Evolutionary conservation across 1,139 yeast species (phyloP).

Genomic region (Pichia sp.): DNA sequence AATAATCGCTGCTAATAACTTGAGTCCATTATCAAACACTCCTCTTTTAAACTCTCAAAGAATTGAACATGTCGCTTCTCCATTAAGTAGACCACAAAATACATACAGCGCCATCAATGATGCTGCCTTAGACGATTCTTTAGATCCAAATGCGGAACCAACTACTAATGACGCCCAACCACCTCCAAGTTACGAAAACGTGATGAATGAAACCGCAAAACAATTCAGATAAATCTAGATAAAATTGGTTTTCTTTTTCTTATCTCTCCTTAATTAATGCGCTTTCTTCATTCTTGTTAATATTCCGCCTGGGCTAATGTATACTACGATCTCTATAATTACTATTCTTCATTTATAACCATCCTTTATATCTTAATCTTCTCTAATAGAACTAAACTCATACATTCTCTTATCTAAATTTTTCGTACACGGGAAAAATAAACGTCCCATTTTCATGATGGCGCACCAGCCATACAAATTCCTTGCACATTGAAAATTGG

Average conservation of each 20-base stretch:
- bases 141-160: conserved; percentile 12
- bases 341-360: too few species aligned
- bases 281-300: neutral
- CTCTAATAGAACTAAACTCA: too few species aligned
- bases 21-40: conserved; percentile 25
- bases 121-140: neutral
- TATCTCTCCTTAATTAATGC: neutral
- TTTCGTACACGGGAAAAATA: too few species aligned
- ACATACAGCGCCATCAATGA: conserved; percentile 10
- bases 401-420: too few species aligned
- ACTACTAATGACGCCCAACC: conserved; percentile 8
- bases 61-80: conserved; percentile 12
- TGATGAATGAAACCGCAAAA: conserved; percentile 33
- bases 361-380: too few species aligned
- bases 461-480: too few species aligned
- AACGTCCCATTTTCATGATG: too few species aligned
- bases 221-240: conserved; percentile 18
- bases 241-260: neutral
- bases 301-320: conserved; percentile 1
- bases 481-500: too few species aligned
- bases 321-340: neutral
- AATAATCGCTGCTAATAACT: conserved; percentile 1
- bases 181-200: conserved; percentile 36
- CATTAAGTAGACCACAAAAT: conserved; percentile 7
- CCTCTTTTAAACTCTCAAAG: conserved; percentile 10